Evolutionary conservation across 2,329 filamentous ascomycete genomes (phyloP).

Genomic region (Pestalotiopsis sp.): DNA sequence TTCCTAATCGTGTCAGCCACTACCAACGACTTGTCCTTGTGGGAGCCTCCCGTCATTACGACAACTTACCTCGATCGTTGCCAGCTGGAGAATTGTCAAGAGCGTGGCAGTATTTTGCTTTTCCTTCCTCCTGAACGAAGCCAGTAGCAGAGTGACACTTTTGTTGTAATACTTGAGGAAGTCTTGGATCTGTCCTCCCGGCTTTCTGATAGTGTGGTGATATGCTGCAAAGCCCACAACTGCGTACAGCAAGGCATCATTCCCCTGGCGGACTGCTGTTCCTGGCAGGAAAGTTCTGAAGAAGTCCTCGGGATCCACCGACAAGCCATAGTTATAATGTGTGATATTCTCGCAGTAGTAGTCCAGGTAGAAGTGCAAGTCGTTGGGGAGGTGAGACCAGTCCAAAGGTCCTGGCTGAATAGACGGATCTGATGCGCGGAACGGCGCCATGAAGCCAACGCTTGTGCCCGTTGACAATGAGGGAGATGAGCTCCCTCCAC

Average conservation of each 20-base stretch:
- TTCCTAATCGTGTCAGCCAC: conserved; percentile 59
- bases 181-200: conserved; percentile 73
- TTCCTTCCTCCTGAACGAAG: conserved; percentile 70
- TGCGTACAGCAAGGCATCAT: conserved; percentile 84
- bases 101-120: conserved; percentile 74
- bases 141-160: conserved; percentile 77
- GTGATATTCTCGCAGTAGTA: conserved; percentile 81
- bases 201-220: conserved; percentile 72
- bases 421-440: conserved; percentile 32
- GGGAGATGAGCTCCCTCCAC: conserved; percentile 54
- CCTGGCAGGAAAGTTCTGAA: conserved; percentile 72
- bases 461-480: conserved; percentile 49
- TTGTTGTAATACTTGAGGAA: conserved; percentile 92
- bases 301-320: conserved; percentile 72
- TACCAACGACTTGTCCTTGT: conserved; percentile 11
- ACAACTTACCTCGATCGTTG: conserved; percentile 80
- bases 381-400: conserved; percentile 63
- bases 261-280: conserved; percentile 64
- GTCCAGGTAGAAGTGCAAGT: conserved; percentile 76
- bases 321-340: conserved; percentile 80
- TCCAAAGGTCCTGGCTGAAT: conserved; percentile 37
- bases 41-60: conserved; percentile 12
- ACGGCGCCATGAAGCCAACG: conserved; percentile 36
- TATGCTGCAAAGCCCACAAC: conserved; percentile 89
- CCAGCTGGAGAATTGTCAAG: conserved; percentile 86